Conservation (phyloP, 2,329 filamentous ascomycete genomes). For the Claviceps citrina region DNA sequence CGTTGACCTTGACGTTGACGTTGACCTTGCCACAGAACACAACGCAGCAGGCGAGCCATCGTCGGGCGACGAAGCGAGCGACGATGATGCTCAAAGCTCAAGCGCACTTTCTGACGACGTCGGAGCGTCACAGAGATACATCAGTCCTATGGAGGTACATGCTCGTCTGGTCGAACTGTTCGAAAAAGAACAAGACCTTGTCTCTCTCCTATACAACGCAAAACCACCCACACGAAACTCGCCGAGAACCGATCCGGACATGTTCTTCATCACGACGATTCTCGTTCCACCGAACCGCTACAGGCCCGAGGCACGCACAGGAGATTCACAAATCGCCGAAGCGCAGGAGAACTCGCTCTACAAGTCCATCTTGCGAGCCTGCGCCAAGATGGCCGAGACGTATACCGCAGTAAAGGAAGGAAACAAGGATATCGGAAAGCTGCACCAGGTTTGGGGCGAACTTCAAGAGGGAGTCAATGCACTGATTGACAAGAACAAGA, state of each 20-base stretch:
- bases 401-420: slow-evolving; percentile 36
- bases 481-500: slow-evolving; percentile 80
- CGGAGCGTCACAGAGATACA: slow-evolving; percentile 46
- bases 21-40: slow-evolving; percentile 51
- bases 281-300: slow-evolving; percentile 87
- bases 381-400: slow-evolving; percentile 58
- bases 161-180: slow-evolving; percentile 68
- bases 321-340: slow-evolving; percentile 69
- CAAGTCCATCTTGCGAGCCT: slow-evolving; percentile 65
- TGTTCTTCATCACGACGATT: slow-evolving; percentile 84
- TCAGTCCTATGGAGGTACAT: slow-evolving; percentile 71
- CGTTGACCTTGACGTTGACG: slow-evolving; percentile 20
- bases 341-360: slow-evolving; percentile 79
- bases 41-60: slow-evolving; percentile 33
- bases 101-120: neutral
- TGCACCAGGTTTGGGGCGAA: slow-evolving; percentile 67
- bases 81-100: slow-evolving; percentile 29
- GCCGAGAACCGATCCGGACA: slow-evolving; percentile 53
- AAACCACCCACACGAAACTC: slow-evolving; percentile 45
- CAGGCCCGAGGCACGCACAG: slow-evolving; percentile 71
- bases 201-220: slow-evolving; percentile 73
- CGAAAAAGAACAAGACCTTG: slow-evolving; percentile 68
- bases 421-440: slow-evolving; percentile 43
- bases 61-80: slow-evolving; percentile 22
- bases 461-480: slow-evolving; percentile 84